Base-by-base conservation (phyloP, 768 basidiomycete genomes). In the Podaxis sp. region DNA sequence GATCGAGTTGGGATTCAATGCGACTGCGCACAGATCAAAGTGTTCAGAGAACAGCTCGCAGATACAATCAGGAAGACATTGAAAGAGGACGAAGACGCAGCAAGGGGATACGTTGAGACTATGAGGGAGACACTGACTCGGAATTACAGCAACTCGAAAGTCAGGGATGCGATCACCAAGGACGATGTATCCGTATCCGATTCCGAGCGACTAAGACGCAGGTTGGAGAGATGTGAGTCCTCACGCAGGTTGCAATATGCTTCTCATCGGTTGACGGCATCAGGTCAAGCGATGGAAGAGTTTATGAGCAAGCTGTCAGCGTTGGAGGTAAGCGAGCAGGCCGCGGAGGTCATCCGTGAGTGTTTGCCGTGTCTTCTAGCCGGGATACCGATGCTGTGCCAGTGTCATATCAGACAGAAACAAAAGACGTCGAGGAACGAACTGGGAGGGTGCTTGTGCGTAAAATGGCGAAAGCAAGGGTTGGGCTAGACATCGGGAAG, bases 391-490 rank as follows among this genome's bases (percentile, higher is more conserved):
- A 18, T 44, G 14, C 52, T 23, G n/a, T 14, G 50, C 37, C 38
- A 59, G 58, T 28, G 28, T 11, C 9, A 14, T 52, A 52, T 40
- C 13, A 28, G 27, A 32, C 5, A 18, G 35, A 23, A 7, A 14
- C 21, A 32, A 23, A 42, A 16, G 38, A 32, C 2, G 14, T 36
- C 3, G 38, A 59, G 50, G 37, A 58, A 35, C 36, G 48, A 25
- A 32, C 28, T 27, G 4, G 1, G 27, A 59, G 18, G 52, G 54
- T 69, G 42, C 48, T 70, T 37, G 63, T 57, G 50, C 62, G 67
- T 18, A 68, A 71, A 54, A 55, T 25, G 4, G 62, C 54, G 42
- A 67, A 67, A 47, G 65, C 61, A 14, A 58, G 62, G 21, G 57
- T 64, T 44, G 66, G 67, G 5, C 57, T 65, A 25, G 62, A 56